Evolutionary conservation across 345 rosid species (phyloP).

Genomic region (Rhodamnia rubescens): DNA sequence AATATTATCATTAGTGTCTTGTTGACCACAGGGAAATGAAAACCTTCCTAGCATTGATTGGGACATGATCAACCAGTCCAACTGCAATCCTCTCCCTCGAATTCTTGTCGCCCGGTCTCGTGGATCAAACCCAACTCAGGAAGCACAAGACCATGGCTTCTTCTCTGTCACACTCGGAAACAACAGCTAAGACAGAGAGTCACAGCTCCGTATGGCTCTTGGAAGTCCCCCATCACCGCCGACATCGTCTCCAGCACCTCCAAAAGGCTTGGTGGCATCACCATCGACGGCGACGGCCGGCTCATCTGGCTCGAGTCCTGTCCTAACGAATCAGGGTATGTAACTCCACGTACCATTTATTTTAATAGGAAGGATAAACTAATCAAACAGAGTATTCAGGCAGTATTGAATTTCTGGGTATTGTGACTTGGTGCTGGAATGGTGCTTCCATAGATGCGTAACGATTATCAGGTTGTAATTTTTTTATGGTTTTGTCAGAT

Average conservation of each 20-base stretch:
- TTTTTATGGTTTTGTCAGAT: background rate
- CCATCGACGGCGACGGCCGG: slow-evolving; percentile 60
- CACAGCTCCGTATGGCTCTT: slow-evolving; percentile 75
- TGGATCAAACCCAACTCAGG: background rate
- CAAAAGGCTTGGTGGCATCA: slow-evolving; percentile 63
- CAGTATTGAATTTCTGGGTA: background rate
- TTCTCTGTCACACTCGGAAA: slow-evolving; percentile 9
- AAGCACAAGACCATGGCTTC: slow-evolving; percentile 32
- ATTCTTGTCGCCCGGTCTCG: background rate
- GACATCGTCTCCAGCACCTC: slow-evolving; percentile 74
- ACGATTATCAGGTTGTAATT: background rate
- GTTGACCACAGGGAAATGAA: background rate
- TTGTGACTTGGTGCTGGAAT: background rate
- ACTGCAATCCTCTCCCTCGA: background rate
- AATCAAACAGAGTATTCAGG: background rate
- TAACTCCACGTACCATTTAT: background rate
- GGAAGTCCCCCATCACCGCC: slow-evolving; percentile 94
- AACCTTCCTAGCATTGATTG: background rate
- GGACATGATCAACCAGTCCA: slow-evolving; percentile 5
- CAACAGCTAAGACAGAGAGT: slow-evolving; percentile 4
- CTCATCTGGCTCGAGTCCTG: slow-evolving; percentile 79
- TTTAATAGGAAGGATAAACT: background rate
- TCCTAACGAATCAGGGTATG: slow-evolving; percentile 72
- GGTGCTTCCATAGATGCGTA: background rate
- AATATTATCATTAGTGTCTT: background rate